A percentile compares a stretch with the other conserved stretches of the same genome.
Evolutionary conservation across 2,329 filamentous ascomycete genomes (phyloP).

Genomic region (Talaromyces sp.): DNA sequence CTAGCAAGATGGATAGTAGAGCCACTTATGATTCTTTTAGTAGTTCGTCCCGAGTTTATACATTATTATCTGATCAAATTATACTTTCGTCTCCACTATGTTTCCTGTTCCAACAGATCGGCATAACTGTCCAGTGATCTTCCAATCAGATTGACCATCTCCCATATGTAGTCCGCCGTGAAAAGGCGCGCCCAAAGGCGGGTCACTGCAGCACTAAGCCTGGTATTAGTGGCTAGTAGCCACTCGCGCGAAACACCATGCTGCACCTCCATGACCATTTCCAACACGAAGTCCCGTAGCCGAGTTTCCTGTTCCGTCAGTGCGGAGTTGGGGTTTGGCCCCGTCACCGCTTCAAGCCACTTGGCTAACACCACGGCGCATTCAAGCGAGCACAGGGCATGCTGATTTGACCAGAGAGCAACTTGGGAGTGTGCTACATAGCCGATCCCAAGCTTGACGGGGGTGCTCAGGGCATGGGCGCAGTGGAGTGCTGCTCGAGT

Average conservation of each 20-base stretch:
- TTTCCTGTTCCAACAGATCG: conserved; percentile 29
- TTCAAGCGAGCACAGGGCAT: conserved; percentile 58
- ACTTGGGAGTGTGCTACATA: conserved; percentile 59
- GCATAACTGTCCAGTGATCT: conserved; percentile 38
- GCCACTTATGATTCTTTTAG: too few relatives aligned
- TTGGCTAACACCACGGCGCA: conserved; percentile 59
- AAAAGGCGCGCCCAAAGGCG: conserved; percentile 39
- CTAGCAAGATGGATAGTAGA: too few relatives aligned
- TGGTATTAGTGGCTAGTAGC: conserved; percentile 36
- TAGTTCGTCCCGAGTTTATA: too few relatives aligned
- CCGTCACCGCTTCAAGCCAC: conserved; percentile 39
- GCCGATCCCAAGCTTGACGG: conserved; percentile 58
- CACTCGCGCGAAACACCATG: conserved; percentile 34
- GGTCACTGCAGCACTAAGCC: conserved; percentile 35
- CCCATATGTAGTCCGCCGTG: conserved; percentile 41
- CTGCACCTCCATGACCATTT: conserved; percentile 41
- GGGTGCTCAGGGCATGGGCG: conserved; percentile 59
- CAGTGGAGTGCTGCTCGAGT: conserved; percentile 56
- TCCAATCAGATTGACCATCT: conserved; percentile 40
- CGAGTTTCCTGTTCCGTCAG: conserved; percentile 37
- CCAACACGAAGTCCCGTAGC: conserved; percentile 38
- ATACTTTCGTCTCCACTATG: background rate
- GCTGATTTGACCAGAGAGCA: conserved; percentile 61
- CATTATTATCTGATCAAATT: background rate
- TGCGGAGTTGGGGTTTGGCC: conserved; percentile 24